Evolutionary conservation across 208 protist genomes (phyloP).

Genomic region (Crithidia expoeki): DNA sequence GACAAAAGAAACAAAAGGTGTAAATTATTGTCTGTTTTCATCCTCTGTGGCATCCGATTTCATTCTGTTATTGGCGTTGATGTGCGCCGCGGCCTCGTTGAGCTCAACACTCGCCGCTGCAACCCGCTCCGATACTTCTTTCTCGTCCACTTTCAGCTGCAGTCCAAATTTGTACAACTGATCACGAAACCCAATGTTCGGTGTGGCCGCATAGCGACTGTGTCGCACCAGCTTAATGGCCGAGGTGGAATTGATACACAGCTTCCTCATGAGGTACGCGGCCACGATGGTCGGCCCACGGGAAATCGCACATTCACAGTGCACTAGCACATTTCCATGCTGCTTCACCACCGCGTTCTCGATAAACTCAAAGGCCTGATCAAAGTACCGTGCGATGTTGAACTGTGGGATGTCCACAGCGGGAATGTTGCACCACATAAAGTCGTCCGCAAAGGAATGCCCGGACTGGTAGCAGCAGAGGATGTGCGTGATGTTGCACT

Average conservation of each 20-base stretch:
- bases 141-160: constrained; percentile 25
- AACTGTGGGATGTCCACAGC: constrained; percentile 51
- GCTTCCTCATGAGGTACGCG: constrained; percentile 78
- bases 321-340: constrained; percentile 70
- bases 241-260: constrained; percentile 47
- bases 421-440: constrained; percentile 61
- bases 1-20: neutral
- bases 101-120: neutral
- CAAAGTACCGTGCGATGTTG: constrained; percentile 62
- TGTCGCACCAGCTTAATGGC: constrained; percentile 62
- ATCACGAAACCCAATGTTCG: constrained; percentile 69
- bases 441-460: constrained; percentile 59
- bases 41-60: neutral
- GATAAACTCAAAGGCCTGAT: constrained; percentile 73
- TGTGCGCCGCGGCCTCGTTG: neutral
- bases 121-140: neutral
- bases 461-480: constrained; percentile 67
- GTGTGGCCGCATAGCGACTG: constrained; percentile 52
- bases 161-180: constrained; percentile 57
- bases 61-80: neutral
- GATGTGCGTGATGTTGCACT: constrained; percentile 71
- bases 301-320: constrained; percentile 87
- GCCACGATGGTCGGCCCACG: constrained; percentile 74
- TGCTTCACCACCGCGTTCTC: constrained; percentile 53
- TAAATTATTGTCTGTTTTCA: neutral